These are phyloP conservation scores for Aphanoascus verrucosus DNA, from an alignment of 2,329 filamentous ascomycete genomes.

Conservation along the genomic window DNA sequence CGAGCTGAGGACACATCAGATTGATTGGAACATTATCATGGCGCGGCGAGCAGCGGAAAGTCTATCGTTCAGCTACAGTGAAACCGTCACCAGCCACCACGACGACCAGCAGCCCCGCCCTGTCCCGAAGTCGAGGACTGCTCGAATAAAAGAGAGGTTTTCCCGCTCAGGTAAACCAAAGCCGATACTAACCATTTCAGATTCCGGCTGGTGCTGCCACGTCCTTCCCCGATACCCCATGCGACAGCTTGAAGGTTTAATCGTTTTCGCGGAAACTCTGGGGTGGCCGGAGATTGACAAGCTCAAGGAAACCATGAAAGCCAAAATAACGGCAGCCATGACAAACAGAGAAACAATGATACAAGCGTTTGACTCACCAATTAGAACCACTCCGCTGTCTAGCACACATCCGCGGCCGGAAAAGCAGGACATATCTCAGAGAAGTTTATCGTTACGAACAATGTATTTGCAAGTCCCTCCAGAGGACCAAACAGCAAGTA, in stretches of 20 bases:
- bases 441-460: slow-evolving; percentile 22
- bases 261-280: slow-evolving; percentile 41
- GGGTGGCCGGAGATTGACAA: slow-evolving; percentile 39
- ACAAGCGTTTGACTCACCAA: slow-evolving; percentile 12
- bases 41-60: slow-evolving; percentile 45
- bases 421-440: slow-evolving; percentile 25
- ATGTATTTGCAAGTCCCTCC: slow-evolving; percentile 21
- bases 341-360: slow-evolving; percentile 7
- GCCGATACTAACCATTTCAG: background rate
- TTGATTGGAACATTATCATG: slow-evolving; percentile 47
- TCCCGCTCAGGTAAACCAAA: background rate
- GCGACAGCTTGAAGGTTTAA: slow-evolving; percentile 41
- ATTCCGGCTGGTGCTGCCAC: slow-evolving; percentile 27
- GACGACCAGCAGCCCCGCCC: background rate
- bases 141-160: slow-evolving; percentile 6
- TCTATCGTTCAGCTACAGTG: slow-evolving; percentile 30
- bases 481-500: slow-evolving; percentile 10
- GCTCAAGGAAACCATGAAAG: slow-evolving; percentile 29
- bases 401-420: slow-evolving; percentile 4
- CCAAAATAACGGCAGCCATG: slow-evolving; percentile 26
- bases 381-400: slow-evolving; percentile 2
- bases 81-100: background rate
- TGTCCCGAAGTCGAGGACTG: background rate
- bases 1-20: slow-evolving; percentile 40
- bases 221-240: slow-evolving; percentile 29